Conservation (phyloP, 495 filamentous ascomycete genomes). For the Penicillium malachiteum region DNA sequence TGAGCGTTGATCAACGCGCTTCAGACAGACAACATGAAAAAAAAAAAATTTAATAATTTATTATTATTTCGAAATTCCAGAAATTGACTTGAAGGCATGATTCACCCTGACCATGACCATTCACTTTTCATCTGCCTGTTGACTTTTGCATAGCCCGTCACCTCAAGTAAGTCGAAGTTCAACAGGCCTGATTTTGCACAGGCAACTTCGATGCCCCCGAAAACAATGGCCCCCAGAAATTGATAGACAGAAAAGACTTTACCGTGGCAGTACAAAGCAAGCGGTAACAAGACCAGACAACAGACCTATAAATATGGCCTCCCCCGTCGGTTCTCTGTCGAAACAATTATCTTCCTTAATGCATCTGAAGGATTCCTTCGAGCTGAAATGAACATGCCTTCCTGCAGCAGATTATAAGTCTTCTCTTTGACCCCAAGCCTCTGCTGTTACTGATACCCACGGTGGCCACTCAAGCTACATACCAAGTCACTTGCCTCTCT, state of each 20-base stretch:
- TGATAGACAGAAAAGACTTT: background rate
- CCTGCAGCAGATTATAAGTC: constrained; percentile 7
- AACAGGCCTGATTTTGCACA: constrained; percentile 3
- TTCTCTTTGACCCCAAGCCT: constrained; percentile 3
- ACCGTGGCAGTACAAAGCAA: background rate
- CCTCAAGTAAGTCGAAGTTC: background rate
- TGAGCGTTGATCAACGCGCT: background rate
- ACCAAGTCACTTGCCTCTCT: background rate
- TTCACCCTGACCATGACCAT: background rate
- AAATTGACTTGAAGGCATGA: background rate
- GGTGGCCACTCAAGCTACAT: background rate
- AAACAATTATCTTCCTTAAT: background rate
- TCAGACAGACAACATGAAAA: background rate
- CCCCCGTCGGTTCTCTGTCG: constrained; percentile 3
- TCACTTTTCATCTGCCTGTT: background rate
- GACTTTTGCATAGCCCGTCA: background rate
- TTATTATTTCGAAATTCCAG: too few species aligned
- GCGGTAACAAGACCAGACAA: constrained; percentile 1
- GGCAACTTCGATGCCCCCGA: background rate
- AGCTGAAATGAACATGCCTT: background rate
- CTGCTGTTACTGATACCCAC: background rate
- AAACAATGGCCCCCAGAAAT: background rate
- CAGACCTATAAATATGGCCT: constrained; percentile 7
- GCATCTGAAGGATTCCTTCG: constrained; percentile 1
- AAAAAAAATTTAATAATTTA: too few species aligned